phyloP scores from a whole-genome alignment of 768 basidiomycete species.

The Tylopilus vinaceipallidus region DNA sequence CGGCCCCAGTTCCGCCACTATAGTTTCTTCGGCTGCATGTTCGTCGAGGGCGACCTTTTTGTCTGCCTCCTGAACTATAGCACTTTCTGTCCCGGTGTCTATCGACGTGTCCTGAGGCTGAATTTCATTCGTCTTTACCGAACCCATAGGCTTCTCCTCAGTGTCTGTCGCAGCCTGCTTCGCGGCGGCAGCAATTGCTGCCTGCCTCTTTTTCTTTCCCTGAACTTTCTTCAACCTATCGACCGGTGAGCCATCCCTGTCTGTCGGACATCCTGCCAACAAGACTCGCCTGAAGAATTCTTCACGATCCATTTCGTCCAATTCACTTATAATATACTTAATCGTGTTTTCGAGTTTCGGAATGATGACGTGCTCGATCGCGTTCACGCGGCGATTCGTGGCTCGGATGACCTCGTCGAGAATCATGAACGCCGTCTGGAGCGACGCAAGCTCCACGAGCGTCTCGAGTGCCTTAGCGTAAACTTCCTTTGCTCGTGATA shows the following conservation, averaged over 20 bases:
- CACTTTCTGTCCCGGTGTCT: slow-evolving; percentile 2
- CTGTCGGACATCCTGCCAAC: background rate
- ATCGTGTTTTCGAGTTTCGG: slow-evolving; percentile 96
- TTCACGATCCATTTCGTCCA: slow-evolving; percentile 98
- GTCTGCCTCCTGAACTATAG: slow-evolving; percentile 13
- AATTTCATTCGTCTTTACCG: slow-evolving; percentile 1
- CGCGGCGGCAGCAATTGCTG: slow-evolving; percentile 40
- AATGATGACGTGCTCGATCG: slow-evolving; percentile 96
- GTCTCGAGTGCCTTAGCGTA: slow-evolving; percentile 98
- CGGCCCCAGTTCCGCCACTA: slow-evolving; percentile 12
- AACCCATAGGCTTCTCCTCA: slow-evolving; percentile 7
- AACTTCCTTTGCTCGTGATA: slow-evolving; percentile 91
- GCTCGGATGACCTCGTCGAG: slow-evolving; percentile 98
- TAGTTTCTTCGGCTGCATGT: slow-evolving; percentile 23
- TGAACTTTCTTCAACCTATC: slow-evolving; percentile 92
- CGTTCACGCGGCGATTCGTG: slow-evolving; percentile 98
- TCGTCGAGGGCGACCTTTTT: slow-evolving; percentile 31
- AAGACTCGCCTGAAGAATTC: slow-evolving; percentile 79
- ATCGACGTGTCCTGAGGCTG: slow-evolving; percentile 7
- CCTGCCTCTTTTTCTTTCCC: slow-evolving; percentile 92
- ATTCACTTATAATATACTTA: slow-evolving; percentile 94
- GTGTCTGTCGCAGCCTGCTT: slow-evolving; percentile 6
- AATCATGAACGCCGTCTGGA: slow-evolving; percentile 97
- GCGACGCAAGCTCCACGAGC: slow-evolving; percentile 92
- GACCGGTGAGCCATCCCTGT: slow-evolving; percentile 2